Evolutionary conservation across 2,329 filamentous ascomycete genomes (phyloP).

Genomic region (Colletotrichum lindemuthianum): DNA sequence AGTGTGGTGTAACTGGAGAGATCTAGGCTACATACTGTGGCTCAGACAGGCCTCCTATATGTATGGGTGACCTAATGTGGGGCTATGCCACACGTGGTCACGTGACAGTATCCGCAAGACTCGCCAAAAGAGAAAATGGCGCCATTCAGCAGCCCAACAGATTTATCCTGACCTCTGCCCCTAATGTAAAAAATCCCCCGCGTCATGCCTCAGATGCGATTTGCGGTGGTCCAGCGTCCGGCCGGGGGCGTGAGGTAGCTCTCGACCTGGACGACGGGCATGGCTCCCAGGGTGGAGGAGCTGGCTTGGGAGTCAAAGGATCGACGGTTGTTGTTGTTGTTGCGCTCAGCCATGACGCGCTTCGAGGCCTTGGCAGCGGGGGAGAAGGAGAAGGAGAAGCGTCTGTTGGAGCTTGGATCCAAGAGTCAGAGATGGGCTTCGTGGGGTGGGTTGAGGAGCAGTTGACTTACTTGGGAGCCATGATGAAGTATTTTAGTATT

Average conservation of each 20-base stretch:
- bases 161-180: neutral
- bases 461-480: constrained; percentile 25
- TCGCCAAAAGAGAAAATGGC: no score
- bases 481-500: neutral
- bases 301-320: constrained; percentile 28
- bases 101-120: no score
- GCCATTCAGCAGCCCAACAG: no score
- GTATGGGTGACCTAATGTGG: no score
- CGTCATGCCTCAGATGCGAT: neutral
- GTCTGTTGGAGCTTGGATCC: constrained; percentile 15
- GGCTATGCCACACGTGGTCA: no score
- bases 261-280: constrained; percentile 29
- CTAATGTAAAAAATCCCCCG: no score
- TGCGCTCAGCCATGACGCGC: constrained; percentile 17
- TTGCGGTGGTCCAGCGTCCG: constrained; percentile 24
- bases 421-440: neutral
- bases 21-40: no score
- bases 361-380: constrained; percentile 26
- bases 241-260: constrained; percentile 24
- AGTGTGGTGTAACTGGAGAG: no score
- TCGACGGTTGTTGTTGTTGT: constrained; percentile 9
- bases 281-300: constrained; percentile 22
- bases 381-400: constrained; percentile 25
- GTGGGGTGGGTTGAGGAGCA: no score
- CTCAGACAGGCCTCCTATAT: no score